Base-by-base conservation (phyloP, 2,329 filamentous ascomycete genomes). In the Penicillium corylophilum region DNA sequence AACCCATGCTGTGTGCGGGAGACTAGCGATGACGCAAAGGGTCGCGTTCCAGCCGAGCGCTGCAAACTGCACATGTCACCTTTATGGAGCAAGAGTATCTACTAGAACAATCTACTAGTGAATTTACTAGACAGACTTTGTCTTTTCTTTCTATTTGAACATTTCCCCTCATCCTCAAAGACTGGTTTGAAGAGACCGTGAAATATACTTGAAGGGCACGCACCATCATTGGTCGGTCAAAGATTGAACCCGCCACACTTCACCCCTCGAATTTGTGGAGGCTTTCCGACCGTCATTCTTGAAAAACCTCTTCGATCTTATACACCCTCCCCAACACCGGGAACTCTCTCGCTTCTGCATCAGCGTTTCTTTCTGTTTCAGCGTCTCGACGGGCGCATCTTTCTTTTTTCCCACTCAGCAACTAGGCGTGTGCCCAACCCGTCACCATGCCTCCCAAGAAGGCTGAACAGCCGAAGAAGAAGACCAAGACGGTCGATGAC, bases 401-500 rank as follows among this genome's bases (percentile, higher is more conserved):
- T 35, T 54, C 48, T 43, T 57, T 62, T 55, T 56, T 54, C 56
- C 46, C 38, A 44, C 53, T 44, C 50, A 31, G 43, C 50, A 31
- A 40, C 40, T 36, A 39, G 49, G 46, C 55, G 54, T 56, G 51
- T 53, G 47, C 52, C 47, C 47, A 57, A 58, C 54, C 60, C 60
- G 66, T 59, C 70, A 72, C 63, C 60, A 79, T 79, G 77, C 68
- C 77, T 58, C 77, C 77, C 51, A 78, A 76, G 60, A 77, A 77
- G 60, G 62, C 61, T 41, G 68, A 74, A 24, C 67, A 72, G 66
- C 67, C 71, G 39, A 78, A 78, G 66, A 77, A 79, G 69, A 74
- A 77, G 66, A 79, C 75, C 67, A 55, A 69, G 57, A 67, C 73
- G 40, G 89, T 91, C 58, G 90, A 94, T 57, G 94, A 99, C 80